These are phyloP conservation scores for Fusarium sp. DNA, from an alignment of 2,329 filamentous ascomycete genomes.

Conservation along the genomic window DNA sequence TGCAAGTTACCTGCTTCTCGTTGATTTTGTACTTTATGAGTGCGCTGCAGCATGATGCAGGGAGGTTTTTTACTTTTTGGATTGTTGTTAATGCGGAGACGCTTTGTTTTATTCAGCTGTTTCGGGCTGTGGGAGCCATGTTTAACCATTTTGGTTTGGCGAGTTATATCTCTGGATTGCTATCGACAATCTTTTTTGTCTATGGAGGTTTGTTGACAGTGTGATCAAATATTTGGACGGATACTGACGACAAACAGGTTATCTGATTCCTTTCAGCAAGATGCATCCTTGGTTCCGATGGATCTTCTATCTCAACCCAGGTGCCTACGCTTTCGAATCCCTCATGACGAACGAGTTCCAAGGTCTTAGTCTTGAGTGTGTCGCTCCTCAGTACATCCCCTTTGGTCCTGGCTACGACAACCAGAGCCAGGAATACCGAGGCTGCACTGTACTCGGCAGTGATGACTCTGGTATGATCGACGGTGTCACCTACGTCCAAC, in stretches of 20 bases:
- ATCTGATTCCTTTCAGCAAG: conserved; percentile 60
- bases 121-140: conserved; percentile 74
- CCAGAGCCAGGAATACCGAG: conserved; percentile 51
- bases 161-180: conserved; percentile 41
- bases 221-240: conserved; percentile 21
- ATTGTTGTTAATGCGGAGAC: conserved; percentile 71
- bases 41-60: conserved; percentile 43
- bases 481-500: conserved; percentile 65
- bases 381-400: conserved; percentile 67
- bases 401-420: conserved; percentile 53
- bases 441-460: conserved; percentile 61
- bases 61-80: conserved; percentile 72
- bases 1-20: conserved; percentile 66
- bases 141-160: conserved; percentile 61
- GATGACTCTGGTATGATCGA: conserved; percentile 61
- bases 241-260: conserved; percentile 53
- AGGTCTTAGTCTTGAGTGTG: conserved; percentile 67
- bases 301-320: conserved; percentile 68
- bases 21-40: conserved; percentile 52
- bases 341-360: conserved; percentile 72
- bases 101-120: conserved; percentile 72
- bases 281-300: conserved; percentile 61
- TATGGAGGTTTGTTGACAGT: conserved; percentile 40
- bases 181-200: conserved; percentile 47
- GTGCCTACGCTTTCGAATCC: conserved; percentile 70